phyloP scores from a whole-genome alignment of 148 eudicot genomes.

The Polygonum maritimum region DNA sequence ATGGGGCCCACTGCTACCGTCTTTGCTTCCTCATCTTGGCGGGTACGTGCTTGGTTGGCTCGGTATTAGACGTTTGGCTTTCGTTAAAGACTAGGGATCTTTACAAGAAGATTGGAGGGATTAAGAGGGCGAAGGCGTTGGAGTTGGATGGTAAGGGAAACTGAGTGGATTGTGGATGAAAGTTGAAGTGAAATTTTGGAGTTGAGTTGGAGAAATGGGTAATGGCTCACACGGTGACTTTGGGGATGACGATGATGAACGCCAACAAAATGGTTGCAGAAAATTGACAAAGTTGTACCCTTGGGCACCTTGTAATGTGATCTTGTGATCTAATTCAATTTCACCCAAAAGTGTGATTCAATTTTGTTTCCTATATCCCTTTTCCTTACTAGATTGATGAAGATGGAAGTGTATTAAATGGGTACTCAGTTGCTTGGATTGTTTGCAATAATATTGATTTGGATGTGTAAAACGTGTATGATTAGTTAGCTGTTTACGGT shows the following conservation, averaged over 20 bases:
- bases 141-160: conserved; percentile 5
- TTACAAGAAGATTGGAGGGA: conserved; percentile 42
- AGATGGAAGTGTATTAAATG: background rate
- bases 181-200: background rate
- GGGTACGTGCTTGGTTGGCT: conserved; percentile 55
- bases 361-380: background rate
- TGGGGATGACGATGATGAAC: background rate
- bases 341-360: background rate
- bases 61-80: conserved; percentile 49
- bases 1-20: conserved; percentile 70
- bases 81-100: conserved; percentile 42
- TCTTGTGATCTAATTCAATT: background rate
- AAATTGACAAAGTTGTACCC: background rate
- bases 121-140: conserved; percentile 23
- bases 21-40: conserved; percentile 71
- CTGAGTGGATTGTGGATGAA: background rate
- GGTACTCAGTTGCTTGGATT: background rate
- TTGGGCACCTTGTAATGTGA: background rate
- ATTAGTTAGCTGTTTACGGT: too few species aligned
- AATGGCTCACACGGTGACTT: background rate
- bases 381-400: background rate
- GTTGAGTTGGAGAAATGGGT: background rate
- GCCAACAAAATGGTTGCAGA: background rate
- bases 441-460: background rate
- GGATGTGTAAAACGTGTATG: background rate